Evolutionary conservation across 2,329 filamentous ascomycete genomes (phyloP).

Genomic region (Colletotrichum lupini): DNA sequence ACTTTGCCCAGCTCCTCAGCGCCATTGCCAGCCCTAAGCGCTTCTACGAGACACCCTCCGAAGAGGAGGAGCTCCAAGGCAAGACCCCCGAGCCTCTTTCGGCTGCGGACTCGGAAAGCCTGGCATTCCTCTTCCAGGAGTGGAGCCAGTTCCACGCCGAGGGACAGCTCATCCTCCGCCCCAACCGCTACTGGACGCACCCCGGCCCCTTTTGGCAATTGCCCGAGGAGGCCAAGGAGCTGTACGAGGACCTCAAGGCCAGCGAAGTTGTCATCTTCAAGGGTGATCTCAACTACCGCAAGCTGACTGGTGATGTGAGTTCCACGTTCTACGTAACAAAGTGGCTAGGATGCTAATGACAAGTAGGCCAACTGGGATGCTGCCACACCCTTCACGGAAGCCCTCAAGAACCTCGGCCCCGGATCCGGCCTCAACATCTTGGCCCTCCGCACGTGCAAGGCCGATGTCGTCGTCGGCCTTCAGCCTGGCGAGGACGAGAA

Average conservation of each 20-base stretch:
- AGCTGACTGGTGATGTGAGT: constrained; percentile 88
- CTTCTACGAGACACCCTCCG: constrained; percentile 82
- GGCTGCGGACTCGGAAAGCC: constrained; percentile 72
- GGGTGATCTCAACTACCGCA: constrained; percentile 96
- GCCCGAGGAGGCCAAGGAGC: constrained; percentile 72
- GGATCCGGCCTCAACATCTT: constrained; percentile 86
- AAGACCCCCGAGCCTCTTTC: constrained; percentile 72
- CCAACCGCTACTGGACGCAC: constrained; percentile 92
- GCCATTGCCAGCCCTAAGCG: constrained; percentile 80
- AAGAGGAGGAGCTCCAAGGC: constrained; percentile 70
- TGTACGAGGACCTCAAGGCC: constrained; percentile 82
- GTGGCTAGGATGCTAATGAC: too few species aligned
- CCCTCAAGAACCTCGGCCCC: constrained; percentile 86
- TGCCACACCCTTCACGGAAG: constrained; percentile 85
- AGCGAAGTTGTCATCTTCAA: constrained; percentile 96
- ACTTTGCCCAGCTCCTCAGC: constrained; percentile 85
- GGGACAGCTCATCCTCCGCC: constrained; percentile 83
- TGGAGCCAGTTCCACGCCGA: constrained; percentile 86
- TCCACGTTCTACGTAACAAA: not conserved
- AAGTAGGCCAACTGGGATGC: constrained; percentile 81
- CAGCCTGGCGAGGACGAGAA: constrained; percentile 84
- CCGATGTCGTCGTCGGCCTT: constrained; percentile 94
- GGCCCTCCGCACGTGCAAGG: constrained; percentile 93
- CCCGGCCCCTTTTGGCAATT: constrained; percentile 90
- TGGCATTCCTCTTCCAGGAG: constrained; percentile 83